Evolutionary conservation across 768 basidiomycete species (phyloP).

Genomic region (Nidularia sp.): DNA sequence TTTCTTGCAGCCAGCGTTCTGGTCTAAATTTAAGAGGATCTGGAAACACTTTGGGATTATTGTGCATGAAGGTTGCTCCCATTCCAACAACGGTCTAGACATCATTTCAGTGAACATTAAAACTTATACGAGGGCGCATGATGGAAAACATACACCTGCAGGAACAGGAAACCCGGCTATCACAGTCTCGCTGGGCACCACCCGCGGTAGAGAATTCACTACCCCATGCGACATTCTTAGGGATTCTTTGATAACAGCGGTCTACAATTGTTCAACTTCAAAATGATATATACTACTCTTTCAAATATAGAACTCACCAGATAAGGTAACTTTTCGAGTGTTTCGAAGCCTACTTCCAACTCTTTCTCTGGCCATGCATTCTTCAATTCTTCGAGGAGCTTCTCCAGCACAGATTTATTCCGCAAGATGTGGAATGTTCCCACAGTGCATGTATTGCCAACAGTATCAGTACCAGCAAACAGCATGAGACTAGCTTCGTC

Average conservation of each 20-base stretch:
- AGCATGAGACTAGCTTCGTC: conserved; percentile 30
- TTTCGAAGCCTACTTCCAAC: conserved; percentile 21
- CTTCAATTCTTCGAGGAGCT: conserved; percentile 24
- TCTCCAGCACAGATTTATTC: conserved; percentile 19
- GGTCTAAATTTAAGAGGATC: conserved; percentile 33
- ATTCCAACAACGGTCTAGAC: conserved; percentile 35
- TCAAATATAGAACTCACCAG: conserved; percentile 25
- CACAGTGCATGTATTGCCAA: conserved; percentile 32
- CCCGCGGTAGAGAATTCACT: conserved; percentile 30
- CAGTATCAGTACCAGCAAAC: conserved; percentile 42
- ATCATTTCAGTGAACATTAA: too few species aligned
- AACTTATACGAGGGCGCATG: too few species aligned
- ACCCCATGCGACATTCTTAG: conserved; percentile 36
- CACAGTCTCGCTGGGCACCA: conserved; percentile 25
- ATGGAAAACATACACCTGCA: conserved; percentile 23
- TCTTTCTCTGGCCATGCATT: conserved; percentile 38
- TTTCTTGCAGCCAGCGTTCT: conserved; percentile 35
- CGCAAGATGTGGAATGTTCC: conserved; percentile 29
- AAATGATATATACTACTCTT: not conserved
- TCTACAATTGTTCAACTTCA: conserved; percentile 18
- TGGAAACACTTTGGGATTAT: conserved; percentile 33
- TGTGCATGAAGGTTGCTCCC: conserved; percentile 33
- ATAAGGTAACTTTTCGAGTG: conserved; percentile 40
- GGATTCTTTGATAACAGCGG: conserved; percentile 43
- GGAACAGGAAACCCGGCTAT: conserved; percentile 33